Base-by-base conservation (phyloP, 2,329 filamentous ascomycete genomes). In the Podosphaera xanthii region DNA sequence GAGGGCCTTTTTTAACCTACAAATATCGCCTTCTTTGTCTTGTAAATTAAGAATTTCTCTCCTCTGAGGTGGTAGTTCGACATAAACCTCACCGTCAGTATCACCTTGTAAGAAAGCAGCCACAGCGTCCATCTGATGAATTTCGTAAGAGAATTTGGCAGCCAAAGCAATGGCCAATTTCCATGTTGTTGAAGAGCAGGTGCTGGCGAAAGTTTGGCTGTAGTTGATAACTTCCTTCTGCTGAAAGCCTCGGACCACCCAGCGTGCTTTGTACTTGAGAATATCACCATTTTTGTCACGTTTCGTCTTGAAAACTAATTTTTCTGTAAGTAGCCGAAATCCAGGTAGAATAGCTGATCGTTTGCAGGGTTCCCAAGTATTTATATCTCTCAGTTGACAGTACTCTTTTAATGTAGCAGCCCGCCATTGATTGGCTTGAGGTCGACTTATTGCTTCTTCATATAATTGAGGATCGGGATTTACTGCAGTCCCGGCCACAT, bases 31-130 rank as follows among this genome's bases (percentile, higher is more conserved):
- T 12, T 6, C 49, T 1, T 57, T 22, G 8, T n/a, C 34, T 8
- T 55, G 12, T 14, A 48, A 7, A 4, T 35, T 34, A 0, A 57
- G 22, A 9, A 35, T 46, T 48, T 57, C n/a, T n/a, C 42, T 57
- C 55, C 55, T 44, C n/a, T 34, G 40, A n/a, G 44, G 57, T 7
- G 57, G 44, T 10, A 58, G 35, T 10, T 58, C 57, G 3, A 58
- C 57, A 31, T 50, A 58, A 4, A 58, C 8, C 1, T 58, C 31
- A n/a, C 30, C 38, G 4, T 57, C 55, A 10, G 46, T 46, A 34
- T 57, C 55, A 48, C 55, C 55, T 12, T 57, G 38, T 10, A 57
- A 30, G 34, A 46, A 57, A 1, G 55, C 55, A 46, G 54, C 54
- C 3, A 55, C 34, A 49, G 14, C 44, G 30, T 58, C 44, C 35